Conservation (phyloP, 257 asterid genomes). For the Fraxinus cuspidata region DNA sequence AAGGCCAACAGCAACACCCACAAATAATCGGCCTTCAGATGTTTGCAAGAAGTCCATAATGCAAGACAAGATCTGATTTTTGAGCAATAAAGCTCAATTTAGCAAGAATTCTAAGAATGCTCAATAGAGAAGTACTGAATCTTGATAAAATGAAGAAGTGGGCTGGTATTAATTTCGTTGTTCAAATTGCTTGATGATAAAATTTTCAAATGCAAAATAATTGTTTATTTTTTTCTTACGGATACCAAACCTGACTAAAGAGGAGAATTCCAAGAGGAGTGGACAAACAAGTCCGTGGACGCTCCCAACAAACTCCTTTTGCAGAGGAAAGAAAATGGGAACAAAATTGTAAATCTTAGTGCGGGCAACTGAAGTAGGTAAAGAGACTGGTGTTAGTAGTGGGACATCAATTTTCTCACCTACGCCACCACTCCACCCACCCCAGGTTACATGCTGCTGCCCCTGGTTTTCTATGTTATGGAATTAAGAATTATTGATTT, state of each 20-base stretch:
- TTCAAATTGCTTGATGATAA: neutral
- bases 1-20: slow-evolving; percentile 65
- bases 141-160: neutral
- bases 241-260: slow-evolving; percentile 28
- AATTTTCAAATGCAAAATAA: slow-evolving; percentile 22
- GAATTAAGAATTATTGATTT: too few species aligned
- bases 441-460: too few species aligned
- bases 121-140: slow-evolving; percentile 1
- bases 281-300: neutral
- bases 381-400: neutral
- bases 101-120: slow-evolving; percentile 4
- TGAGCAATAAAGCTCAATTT: neutral
- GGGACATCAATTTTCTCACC: too few species aligned
- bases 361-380: too few species aligned
- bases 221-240: neutral
- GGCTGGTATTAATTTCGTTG: slow-evolving; percentile 8
- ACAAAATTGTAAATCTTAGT: too few species aligned
- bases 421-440: too few species aligned
- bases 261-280: slow-evolving; percentile 18
- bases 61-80: slow-evolving; percentile 23
- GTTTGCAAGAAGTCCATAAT: slow-evolving; percentile 75
- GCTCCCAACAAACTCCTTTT: neutral
- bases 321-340: neutral
- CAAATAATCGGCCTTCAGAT: slow-evolving; percentile 63
- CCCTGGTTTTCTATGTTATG: too few species aligned